Evolutionary conservation across 768 basidiomycete species (phyloP), one percentile per base, ranked within the genome.

Genomic region (Clitopilus hobsonii): DNA sequence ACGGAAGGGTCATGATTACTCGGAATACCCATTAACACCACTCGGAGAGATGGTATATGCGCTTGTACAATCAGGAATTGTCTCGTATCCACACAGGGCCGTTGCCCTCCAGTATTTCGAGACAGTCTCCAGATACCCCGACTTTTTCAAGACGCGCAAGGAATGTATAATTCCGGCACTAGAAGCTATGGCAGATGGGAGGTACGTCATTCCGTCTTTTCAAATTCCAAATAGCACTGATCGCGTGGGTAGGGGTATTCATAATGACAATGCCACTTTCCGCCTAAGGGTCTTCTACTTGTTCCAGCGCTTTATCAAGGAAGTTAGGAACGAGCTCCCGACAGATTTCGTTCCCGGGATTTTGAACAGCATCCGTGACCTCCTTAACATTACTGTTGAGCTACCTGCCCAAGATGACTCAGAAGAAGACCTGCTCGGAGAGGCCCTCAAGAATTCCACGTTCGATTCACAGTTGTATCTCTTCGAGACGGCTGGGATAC

Each of bases 121-220:
- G 71, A 89, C 91, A 4, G 82, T 81, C 10, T 82, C 91, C n/a
- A 83, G 97, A 49, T 99, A 98, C 66, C 82, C 85, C 29, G 97
- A 98, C 63, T 98, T 99, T 69, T 98, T 98, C 85, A 94, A 91
- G 69, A 86, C 94, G 22, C 85, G 93, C 58, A 91, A 88, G 62
- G 89, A 92, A 54, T 91, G 86, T 61, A 91, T 98, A 52, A 76
- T 91, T 61, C 91, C 92, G 1, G 83, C 91, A 1, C 74, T 99
- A 27, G 88, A 94, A 62, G 90, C 90, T 10, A 91, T 99, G 80
- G 80, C 98, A 24, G 92, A 89, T 63, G 55, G 69, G 56, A 80
- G 91, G 94, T 94, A 66, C 56, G 87, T 71, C 22, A 52, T 48
- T 13, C 8, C 24, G 18, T 36, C 48, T 20, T 22, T 25, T 28